These are phyloP conservation scores for Yarrowia sp. DNA, from an alignment of 805 yeast species.

Conservation along the genomic window DNA sequence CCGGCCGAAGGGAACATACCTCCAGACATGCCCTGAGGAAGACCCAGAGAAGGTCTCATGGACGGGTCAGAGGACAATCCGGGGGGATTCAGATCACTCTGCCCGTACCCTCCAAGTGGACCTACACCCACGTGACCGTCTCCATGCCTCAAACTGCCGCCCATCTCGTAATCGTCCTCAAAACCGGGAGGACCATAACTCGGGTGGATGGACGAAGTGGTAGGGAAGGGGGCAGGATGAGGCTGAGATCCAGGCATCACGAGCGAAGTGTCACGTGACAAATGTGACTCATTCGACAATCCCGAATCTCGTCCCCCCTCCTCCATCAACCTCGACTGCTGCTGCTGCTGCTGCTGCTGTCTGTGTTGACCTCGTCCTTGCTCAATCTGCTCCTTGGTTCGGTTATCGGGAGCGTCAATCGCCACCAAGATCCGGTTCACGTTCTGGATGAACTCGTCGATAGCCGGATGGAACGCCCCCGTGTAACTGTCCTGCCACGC, in stretches of 20 bases:
- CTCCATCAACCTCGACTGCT: constrained; percentile 26
- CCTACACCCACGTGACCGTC: no score
- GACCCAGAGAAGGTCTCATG: constrained; percentile 36
- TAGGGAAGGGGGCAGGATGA: not conserved
- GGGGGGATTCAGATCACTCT: constrained; percentile 43
- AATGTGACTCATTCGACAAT: not conserved
- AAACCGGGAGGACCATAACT: constrained; percentile 40
- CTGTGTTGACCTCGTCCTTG: not conserved
- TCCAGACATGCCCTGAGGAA: constrained; percentile 29
- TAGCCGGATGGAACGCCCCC: constrained; percentile 1
- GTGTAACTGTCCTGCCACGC: constrained; percentile 6
- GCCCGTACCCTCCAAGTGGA: constrained; percentile 35
- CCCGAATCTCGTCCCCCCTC: not conserved
- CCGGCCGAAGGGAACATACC: constrained; percentile 41
- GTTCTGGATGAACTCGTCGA: constrained; percentile 24
- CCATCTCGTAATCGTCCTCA: constrained; percentile 45
- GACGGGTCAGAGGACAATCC: constrained; percentile 42
- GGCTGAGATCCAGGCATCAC: constrained; percentile 1
- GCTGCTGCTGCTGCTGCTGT: constrained; percentile 29
- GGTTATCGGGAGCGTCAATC: constrained; percentile 9
- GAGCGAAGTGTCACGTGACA: not conserved
- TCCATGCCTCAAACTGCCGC: constrained; percentile 26
- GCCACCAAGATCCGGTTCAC: constrained; percentile 21
- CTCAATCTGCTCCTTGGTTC: constrained; percentile 12
- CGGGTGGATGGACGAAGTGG: not conserved